phyloP scores from a whole-genome alignment of 2,329 filamentous ascomycete genomes.

The Hypoxylon sp. region DNA sequence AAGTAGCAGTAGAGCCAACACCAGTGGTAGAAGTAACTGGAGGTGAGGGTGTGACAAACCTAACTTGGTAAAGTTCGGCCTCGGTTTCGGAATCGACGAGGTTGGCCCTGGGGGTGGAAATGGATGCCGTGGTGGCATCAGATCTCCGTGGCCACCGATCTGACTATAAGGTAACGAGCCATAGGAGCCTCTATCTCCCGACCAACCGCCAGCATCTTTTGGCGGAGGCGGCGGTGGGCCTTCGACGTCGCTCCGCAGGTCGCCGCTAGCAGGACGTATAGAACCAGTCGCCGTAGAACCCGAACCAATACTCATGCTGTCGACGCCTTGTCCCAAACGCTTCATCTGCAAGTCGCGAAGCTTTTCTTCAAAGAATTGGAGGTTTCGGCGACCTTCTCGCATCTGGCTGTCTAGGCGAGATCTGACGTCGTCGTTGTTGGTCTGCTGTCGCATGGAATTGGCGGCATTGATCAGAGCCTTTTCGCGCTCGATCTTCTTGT shows the following conservation, averaged over 20 bases:
- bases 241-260: slow-evolving; percentile 61
- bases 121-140: slow-evolving; percentile 86
- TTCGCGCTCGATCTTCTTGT: slow-evolving; percentile 98
- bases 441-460: slow-evolving; percentile 94
- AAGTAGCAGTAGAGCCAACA: neutral
- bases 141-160: slow-evolving; percentile 75
- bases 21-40: neutral
- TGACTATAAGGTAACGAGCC: slow-evolving; percentile 70
- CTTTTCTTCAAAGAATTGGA: slow-evolving; percentile 95
- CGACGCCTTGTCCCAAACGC: slow-evolving; percentile 77
- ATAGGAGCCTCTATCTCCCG: slow-evolving; percentile 72
- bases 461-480: slow-evolving; percentile 95
- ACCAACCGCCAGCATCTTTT: slow-evolving; percentile 71
- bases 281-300: slow-evolving; percentile 59
- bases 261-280: slow-evolving; percentile 63
- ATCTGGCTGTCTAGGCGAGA: slow-evolving; percentile 94
- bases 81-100: slow-evolving; percentile 77
- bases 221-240: slow-evolving; percentile 77
- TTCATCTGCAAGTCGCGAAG: slow-evolving; percentile 90
- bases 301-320: slow-evolving; percentile 75
- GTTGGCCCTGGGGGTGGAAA: slow-evolving; percentile 81
- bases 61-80: slow-evolving; percentile 95
- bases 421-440: slow-evolving; percentile 91
- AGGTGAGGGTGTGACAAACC: slow-evolving; percentile 69
- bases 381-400: slow-evolving; percentile 91